Conservation (phyloP, 75 land plant genomes). For the Adiantum capillusveneris region DNA sequence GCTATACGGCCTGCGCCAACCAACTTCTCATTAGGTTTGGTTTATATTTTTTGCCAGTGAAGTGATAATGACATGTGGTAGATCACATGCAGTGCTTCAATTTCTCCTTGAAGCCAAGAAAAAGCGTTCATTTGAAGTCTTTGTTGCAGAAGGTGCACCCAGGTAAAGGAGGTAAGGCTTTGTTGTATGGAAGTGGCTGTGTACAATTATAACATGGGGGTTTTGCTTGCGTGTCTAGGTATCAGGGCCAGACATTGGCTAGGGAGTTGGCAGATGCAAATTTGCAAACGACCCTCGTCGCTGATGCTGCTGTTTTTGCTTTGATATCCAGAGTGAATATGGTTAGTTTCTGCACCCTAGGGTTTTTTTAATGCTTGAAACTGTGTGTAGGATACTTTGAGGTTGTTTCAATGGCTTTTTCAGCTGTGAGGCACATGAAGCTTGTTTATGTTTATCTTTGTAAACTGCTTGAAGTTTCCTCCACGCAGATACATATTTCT, state of each 20-base stretch:
- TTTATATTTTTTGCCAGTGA: conserved; percentile 49
- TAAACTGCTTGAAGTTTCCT: no score
- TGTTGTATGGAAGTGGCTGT: no score
- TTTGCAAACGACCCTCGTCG: conserved; percentile 84
- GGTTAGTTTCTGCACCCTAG: conserved; percentile 55
- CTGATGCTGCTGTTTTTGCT: conserved; percentile 99
- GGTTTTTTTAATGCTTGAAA: no score
- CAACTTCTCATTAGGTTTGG: background rate
- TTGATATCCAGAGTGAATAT: conserved; percentile 98
- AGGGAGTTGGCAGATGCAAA: conserved; percentile 76
- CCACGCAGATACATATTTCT: no score
- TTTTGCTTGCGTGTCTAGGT: no score
- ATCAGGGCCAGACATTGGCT: conserved; percentile 91
- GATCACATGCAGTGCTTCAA: conserved; percentile 76
- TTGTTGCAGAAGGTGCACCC: conserved; percentile 99
- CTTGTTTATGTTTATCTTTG: no score
- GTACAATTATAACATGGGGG: background rate
- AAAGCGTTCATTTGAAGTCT: conserved; percentile 87
- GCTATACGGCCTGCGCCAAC: no score
- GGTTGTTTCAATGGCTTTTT: no score
- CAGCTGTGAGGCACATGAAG: no score
- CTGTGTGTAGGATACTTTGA: no score
- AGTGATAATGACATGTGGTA: conserved; percentile 89
- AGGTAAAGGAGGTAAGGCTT: no score
- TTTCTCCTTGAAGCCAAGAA: conserved; percentile 97